Percentiles rank a stretch among this genome's conserved stretches.
These are phyloP conservation scores for Skeletonema tropicum DNA, from an alignment of 108 stramenopile genomes.

Conservation along the genomic window DNA sequence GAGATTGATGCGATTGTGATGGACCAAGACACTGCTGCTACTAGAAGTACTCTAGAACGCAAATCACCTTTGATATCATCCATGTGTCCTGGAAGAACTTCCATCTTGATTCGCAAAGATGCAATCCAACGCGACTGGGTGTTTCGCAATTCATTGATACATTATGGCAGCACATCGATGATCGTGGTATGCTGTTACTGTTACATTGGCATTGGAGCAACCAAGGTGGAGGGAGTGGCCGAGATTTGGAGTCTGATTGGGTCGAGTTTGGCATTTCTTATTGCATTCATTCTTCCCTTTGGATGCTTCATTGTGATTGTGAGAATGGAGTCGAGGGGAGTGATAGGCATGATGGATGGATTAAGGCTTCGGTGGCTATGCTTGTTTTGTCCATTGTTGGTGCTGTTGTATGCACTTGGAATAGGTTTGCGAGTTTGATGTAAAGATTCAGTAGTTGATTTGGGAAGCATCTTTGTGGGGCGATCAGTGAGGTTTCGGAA, in stretches of 20 bases:
- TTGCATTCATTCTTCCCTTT: slow-evolving; percentile 75
- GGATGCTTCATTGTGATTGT: slow-evolving; percentile 47
- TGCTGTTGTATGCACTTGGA: slow-evolving; percentile 44
- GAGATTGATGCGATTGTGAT: slow-evolving; percentile 20
- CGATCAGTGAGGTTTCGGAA: too few relatives aligned
- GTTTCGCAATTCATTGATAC: slow-evolving; percentile 44
- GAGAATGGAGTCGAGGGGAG: slow-evolving; percentile 28
- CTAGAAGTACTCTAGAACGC: not conserved
- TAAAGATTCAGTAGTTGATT: too few relatives aligned
- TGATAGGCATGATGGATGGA: slow-evolving; percentile 18
- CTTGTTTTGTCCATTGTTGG: slow-evolving; percentile 40
- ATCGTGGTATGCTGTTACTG: slow-evolving; percentile 62
- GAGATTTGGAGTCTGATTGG: slow-evolving; percentile 80
- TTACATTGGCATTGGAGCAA: slow-evolving; percentile 62
- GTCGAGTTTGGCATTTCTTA: slow-evolving; percentile 71
- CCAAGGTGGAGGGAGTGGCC: slow-evolving; percentile 70
- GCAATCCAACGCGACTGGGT: slow-evolving; percentile 40
- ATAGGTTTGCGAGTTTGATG: slow-evolving; percentile 22
- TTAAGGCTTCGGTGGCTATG: slow-evolving; percentile 34
- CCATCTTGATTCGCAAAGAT: slow-evolving; percentile 22
- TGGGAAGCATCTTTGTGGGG: too few relatives aligned
- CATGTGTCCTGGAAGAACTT: slow-evolving; percentile 2
- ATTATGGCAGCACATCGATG: slow-evolving; percentile 55
- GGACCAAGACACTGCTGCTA: not conserved
- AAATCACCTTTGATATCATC: not conserved